Evolutionary conservation across 257 asterid species (phyloP).

Genomic region (Petunia secreta): DNA sequence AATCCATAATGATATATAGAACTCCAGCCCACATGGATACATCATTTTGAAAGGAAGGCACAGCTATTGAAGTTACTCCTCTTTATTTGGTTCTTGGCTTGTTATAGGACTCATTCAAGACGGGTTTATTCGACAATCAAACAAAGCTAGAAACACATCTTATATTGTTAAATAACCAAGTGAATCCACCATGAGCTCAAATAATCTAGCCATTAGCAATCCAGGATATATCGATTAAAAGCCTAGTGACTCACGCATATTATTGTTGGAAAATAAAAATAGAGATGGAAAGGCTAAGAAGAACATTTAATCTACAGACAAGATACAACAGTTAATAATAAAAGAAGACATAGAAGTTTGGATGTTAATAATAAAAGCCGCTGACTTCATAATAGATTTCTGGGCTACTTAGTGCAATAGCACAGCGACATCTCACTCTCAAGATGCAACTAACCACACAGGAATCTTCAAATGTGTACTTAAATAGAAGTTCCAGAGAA

Average conservation of each 20-base stretch:
- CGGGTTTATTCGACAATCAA: constrained; percentile 2
- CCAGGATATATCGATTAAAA: neutral
- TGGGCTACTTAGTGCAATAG: too few species aligned
- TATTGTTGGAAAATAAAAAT: neutral
- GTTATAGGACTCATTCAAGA: neutral
- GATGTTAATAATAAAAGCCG: too few species aligned
- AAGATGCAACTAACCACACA: too few species aligned
- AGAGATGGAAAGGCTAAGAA: too few species aligned
- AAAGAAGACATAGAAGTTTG: too few species aligned
- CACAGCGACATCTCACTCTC: too few species aligned
- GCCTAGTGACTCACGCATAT: neutral
- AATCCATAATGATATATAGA: neutral
- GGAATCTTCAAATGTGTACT: too few species aligned
- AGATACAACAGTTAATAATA: too few species aligned
- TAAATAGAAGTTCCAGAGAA: too few species aligned
- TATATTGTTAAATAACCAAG: neutral
- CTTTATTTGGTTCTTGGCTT: constrained; percentile 5
- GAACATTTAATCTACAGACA: too few species aligned
- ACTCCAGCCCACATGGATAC: neutral
- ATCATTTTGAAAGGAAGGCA: neutral
- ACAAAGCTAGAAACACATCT: neutral
- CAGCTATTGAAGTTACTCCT: constrained; percentile 7
- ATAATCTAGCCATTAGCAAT: neutral
- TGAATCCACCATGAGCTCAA: neutral
- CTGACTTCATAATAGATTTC: too few species aligned